Conservation (phyloP, 352 stramenopile genomes). For the Phytophthora pini region DNA sequence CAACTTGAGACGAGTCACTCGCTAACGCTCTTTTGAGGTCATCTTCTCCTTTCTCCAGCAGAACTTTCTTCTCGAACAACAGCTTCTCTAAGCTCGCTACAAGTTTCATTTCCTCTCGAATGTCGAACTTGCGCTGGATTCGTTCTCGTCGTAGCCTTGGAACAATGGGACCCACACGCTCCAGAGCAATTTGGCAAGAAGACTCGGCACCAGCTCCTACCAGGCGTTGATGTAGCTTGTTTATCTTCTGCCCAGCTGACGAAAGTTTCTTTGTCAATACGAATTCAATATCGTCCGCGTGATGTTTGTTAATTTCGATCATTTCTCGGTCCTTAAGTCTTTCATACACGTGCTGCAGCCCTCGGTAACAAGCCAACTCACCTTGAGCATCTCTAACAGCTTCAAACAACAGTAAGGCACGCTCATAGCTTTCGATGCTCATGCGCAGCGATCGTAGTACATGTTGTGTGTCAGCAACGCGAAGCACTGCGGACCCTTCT, state of each 20-base stretch:
- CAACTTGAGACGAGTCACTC: slow-evolving; percentile 69
- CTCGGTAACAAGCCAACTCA: slow-evolving; percentile 62
- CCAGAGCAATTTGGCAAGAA: slow-evolving; percentile 62
- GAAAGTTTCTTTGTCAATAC: slow-evolving; percentile 58
- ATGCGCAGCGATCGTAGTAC: slow-evolving; percentile 47
- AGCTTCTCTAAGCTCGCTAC: slow-evolving; percentile 59
- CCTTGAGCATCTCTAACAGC: slow-evolving; percentile 47
- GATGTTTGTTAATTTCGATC: slow-evolving; percentile 42
- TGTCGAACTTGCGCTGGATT: slow-evolving; percentile 63
- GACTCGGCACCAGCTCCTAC: slow-evolving; percentile 69
- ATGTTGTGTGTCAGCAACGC: slow-evolving; percentile 49
- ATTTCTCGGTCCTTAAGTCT: slow-evolving; percentile 67
- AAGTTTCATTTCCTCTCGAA: slow-evolving; percentile 66
- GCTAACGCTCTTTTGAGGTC: slow-evolving; percentile 73
- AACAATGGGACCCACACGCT: slow-evolving; percentile 74
- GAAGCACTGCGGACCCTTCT: slow-evolving; percentile 44
- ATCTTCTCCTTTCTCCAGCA: slow-evolving; percentile 61
- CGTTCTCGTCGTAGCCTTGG: slow-evolving; percentile 60
- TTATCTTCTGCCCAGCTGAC: slow-evolving; percentile 41
- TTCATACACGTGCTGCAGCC: slow-evolving; percentile 52
- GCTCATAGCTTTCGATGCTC: slow-evolving; percentile 66
- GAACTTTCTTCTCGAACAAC: slow-evolving; percentile 58
- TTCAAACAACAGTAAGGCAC: slow-evolving; percentile 61
- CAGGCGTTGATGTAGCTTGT: slow-evolving; percentile 58
- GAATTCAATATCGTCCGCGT: slow-evolving; percentile 78